Percentiles rank a stretch among this genome's conserved stretches.
These are phyloP conservation scores for Neurospora cerealis DNA, from an alignment of 495 filamentous ascomycete genomes.

Conservation along the genomic window DNA sequence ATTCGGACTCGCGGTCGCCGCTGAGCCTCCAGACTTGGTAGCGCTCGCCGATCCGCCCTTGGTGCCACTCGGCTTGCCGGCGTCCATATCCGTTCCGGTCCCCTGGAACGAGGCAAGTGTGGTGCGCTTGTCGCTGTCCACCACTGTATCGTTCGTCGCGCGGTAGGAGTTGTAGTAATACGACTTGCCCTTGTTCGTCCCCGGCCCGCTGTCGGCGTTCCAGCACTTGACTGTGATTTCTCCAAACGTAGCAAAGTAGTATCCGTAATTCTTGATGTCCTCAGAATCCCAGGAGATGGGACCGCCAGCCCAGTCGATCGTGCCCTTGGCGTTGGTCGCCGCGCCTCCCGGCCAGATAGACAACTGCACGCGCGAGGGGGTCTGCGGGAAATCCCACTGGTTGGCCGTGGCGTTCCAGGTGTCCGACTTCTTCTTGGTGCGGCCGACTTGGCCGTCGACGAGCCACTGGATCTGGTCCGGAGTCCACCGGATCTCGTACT, in stretches of 20 bases:
- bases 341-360: slow-evolving; percentile 94
- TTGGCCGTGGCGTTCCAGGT: slow-evolving; percentile 81
- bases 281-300: slow-evolving; percentile 74
- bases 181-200: slow-evolving; percentile 50
- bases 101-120: slow-evolving; percentile 71
- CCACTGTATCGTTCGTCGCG: slow-evolving; percentile 65
- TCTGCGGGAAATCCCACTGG: slow-evolving; percentile 84
- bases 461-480: slow-evolving; percentile 77
- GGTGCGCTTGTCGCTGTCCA: slow-evolving; percentile 63
- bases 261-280: slow-evolving; percentile 73
- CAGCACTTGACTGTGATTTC: slow-evolving; percentile 81
- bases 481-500: slow-evolving; percentile 89
- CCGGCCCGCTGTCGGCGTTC: slow-evolving; percentile 48
- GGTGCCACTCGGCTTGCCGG: slow-evolving; percentile 24
- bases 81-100: slow-evolving; percentile 63
- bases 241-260: slow-evolving; percentile 78
- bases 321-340: slow-evolving; percentile 68
- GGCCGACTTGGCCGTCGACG: slow-evolving; percentile 67
- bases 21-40: neutral
- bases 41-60: slow-evolving; percentile 15
- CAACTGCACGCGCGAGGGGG: slow-evolving; percentile 83
- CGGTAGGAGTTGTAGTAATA: slow-evolving; percentile 63
- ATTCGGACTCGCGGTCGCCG: slow-evolving; percentile 17
- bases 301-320: slow-evolving; percentile 86
- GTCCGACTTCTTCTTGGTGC: slow-evolving; percentile 58